These are phyloP conservation scores for Pterocarpus macrocarpus DNA, from an alignment of 306 rosid genomes.

Conservation along the genomic window DNA sequence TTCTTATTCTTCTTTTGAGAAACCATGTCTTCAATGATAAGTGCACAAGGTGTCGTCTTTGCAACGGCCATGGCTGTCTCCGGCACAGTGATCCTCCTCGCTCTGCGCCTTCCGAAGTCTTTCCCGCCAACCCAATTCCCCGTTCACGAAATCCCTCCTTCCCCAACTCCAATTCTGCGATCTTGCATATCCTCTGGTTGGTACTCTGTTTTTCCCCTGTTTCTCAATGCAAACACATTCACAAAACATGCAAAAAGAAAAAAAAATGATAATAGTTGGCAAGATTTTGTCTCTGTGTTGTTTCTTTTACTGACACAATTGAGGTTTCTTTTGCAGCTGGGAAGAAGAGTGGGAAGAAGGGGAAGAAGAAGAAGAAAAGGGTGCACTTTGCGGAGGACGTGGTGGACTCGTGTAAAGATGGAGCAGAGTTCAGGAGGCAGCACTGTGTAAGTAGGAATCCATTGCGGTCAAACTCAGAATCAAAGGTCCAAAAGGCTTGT, in stretches of 20 bases:
- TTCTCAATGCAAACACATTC: slow-evolving; percentile 16
- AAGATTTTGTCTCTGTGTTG: background rate
- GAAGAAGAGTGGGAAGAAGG: slow-evolving; percentile 58
- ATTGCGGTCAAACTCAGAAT: slow-evolving; percentile 40
- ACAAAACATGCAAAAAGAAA: background rate
- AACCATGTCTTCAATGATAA: slow-evolving; percentile 68
- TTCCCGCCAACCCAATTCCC: slow-evolving; percentile 55
- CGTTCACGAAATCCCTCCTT: slow-evolving; percentile 36
- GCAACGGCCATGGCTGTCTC: slow-evolving; percentile 99
- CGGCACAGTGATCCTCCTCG: slow-evolving; percentile 90
- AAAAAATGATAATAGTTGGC: background rate
- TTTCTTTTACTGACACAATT: slow-evolving; percentile 24
- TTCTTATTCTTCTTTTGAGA: background rate
- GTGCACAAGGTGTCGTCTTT: slow-evolving; percentile 82
- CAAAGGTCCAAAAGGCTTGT: slow-evolving; percentile 44
- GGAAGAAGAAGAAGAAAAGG: slow-evolving; percentile 65
- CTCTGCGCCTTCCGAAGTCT: slow-evolving; percentile 76
- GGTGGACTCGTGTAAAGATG: slow-evolving; percentile 71
- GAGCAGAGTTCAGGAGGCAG: slow-evolving; percentile 70
- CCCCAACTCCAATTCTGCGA: slow-evolving; percentile 66
- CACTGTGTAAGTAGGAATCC: slow-evolving; percentile 27
- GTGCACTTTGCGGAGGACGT: slow-evolving; percentile 90
- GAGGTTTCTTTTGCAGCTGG: slow-evolving; percentile 51
- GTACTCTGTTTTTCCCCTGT: background rate
- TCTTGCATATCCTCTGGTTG: slow-evolving; percentile 87